These are phyloP conservation scores for Tetradesmus obliquus DNA, from an alignment of 139 green algal genomes.

Conservation along the genomic window DNA sequence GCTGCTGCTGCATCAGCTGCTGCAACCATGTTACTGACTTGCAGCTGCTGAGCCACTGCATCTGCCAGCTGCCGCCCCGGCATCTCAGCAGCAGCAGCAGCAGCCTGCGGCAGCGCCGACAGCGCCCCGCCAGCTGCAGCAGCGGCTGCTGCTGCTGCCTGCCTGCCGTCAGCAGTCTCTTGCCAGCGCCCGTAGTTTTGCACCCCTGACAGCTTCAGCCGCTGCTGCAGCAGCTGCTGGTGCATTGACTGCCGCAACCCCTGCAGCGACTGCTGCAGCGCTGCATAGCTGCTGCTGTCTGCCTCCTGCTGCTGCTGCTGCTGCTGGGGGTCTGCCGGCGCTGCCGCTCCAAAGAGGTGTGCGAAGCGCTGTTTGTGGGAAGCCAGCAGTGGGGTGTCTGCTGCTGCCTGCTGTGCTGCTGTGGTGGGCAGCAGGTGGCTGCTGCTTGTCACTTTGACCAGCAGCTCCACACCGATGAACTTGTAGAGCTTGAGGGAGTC, in stretches of 20 bases:
- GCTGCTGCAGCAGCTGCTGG: conserved; percentile 25
- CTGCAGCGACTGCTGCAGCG: not conserved
- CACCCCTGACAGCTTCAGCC: not conserved
- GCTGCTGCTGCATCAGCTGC: conserved; percentile 3
- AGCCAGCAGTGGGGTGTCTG: conserved; percentile 17
- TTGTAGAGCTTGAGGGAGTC: conserved; percentile 43
- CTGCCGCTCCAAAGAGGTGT: conserved; percentile 37
- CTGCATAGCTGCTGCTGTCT: conserved; percentile 10
- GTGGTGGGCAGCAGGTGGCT: conserved; percentile 46
- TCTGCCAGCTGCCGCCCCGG: not conserved
- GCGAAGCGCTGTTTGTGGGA: conserved; percentile 42
- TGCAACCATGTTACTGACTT: conserved; percentile 4
- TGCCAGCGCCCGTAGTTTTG: conserved; percentile 19
- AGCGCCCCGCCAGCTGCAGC: not conserved
- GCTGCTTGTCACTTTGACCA: conserved; percentile 28
- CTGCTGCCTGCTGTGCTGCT: conserved; percentile 2
- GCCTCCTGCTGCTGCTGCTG: conserved; percentile 1
- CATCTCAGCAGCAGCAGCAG: not conserved
- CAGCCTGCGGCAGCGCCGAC: not conserved
- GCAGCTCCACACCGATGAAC: conserved; percentile 41
- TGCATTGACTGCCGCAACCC: not conserved
- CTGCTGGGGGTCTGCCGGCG: conserved; percentile 6
- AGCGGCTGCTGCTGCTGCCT: not conserved
- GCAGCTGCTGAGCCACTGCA: conserved; percentile 10
- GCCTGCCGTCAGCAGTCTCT: not conserved